Evolutionary conservation across 2,329 filamentous ascomycete species (phyloP).

Genomic region (Botryosphaeria dothidea): DNA sequence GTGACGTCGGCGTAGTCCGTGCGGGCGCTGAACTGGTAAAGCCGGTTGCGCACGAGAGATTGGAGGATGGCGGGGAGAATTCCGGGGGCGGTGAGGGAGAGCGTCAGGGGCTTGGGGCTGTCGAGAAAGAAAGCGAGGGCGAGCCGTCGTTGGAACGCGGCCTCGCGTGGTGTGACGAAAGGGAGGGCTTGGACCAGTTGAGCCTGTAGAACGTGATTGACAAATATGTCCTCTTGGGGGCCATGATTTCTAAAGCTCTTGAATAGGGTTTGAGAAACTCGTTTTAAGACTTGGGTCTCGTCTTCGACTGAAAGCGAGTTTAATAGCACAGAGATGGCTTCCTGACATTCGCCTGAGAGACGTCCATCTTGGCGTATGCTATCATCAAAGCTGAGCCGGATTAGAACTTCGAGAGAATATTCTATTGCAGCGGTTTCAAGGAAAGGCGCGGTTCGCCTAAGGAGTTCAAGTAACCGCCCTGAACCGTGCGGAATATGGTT

Average conservation of each 20-base stretch:
- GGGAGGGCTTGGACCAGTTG: slow-evolving; percentile 63
- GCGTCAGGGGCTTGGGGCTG: slow-evolving; percentile 26
- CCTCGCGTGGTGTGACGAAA: slow-evolving; percentile 49
- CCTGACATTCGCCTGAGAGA: neutral
- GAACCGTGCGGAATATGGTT: slow-evolving; percentile 27
- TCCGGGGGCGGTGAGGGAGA: slow-evolving; percentile 28
- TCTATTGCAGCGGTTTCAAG: neutral
- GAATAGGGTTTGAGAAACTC: slow-evolving; percentile 24
- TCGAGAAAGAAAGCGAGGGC: slow-evolving; percentile 64
- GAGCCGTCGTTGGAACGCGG: slow-evolving; percentile 66
- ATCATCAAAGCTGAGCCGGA: slow-evolving; percentile 20
- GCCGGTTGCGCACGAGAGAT: slow-evolving; percentile 36
- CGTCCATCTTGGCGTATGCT: slow-evolving; percentile 6
- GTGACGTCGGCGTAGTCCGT: slow-evolving; percentile 71
- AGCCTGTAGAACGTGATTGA: slow-evolving; percentile 53
- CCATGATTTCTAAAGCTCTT: slow-evolving; percentile 30
- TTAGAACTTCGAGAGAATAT: slow-evolving; percentile 13
- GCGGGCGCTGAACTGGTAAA: slow-evolving; percentile 55
- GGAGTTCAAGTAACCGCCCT: slow-evolving; percentile 25
- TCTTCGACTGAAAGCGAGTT: neutral
- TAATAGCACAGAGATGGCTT: slow-evolving; percentile 22
- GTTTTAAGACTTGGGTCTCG: neutral
- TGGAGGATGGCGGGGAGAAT: slow-evolving; percentile 27
- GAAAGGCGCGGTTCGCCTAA: slow-evolving; percentile 28
- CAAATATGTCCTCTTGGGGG: slow-evolving; percentile 29